Percentiles rank a stretch among this genome's conserved stretches.
phyloP scores from a whole-genome alignment of 148 eudicot genomes.

The Euryodendron excelsum region DNA sequence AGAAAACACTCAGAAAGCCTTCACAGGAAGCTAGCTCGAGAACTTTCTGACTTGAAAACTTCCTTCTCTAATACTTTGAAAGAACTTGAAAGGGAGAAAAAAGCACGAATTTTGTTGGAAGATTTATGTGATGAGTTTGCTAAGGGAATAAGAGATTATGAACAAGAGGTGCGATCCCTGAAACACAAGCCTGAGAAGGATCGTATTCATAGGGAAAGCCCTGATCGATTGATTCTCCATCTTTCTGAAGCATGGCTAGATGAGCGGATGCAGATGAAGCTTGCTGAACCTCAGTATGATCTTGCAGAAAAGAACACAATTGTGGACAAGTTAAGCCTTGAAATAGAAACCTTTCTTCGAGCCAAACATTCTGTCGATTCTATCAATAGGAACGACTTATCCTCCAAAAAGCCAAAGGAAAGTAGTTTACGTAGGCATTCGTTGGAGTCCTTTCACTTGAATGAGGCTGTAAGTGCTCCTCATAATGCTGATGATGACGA shows the following conservation, averaged over 20 bases:
- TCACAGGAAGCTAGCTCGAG: conserved; percentile 68
- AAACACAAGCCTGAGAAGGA: conserved; percentile 50
- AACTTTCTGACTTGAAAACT: conserved; percentile 54
- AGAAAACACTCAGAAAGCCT: conserved; percentile 68
- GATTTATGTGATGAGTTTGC: conserved; percentile 91
- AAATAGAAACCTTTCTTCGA: conserved; percentile 72
- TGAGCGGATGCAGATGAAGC: conserved; percentile 70
- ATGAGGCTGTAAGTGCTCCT: conserved; percentile 64
- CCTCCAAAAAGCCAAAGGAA: conserved; percentile 20
- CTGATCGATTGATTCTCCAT: conserved; percentile 67
- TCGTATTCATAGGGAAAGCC: conserved; percentile 34
- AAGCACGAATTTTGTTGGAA: conserved; percentile 65
- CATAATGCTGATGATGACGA: conserved; percentile 50
- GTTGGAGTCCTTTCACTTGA: conserved; percentile 64
- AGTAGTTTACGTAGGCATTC: conserved; percentile 46
- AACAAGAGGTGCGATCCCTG: conserved; percentile 57
- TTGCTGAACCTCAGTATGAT: conserved; percentile 29
- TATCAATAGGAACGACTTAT: conserved; percentile 16
- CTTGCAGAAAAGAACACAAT: conserved; percentile 38
- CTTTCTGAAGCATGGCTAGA: conserved; percentile 94
- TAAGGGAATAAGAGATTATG: conserved; percentile 67
- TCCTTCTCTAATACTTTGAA: conserved; percentile 50
- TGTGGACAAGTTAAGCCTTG: conserved; percentile 63
- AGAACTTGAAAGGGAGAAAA: conserved; percentile 65
- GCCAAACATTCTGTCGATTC: conserved; percentile 37